Conservation (phyloP, 768 basidiomycete genomes). For the Porphyrellus cyaneotinctus region DNA sequence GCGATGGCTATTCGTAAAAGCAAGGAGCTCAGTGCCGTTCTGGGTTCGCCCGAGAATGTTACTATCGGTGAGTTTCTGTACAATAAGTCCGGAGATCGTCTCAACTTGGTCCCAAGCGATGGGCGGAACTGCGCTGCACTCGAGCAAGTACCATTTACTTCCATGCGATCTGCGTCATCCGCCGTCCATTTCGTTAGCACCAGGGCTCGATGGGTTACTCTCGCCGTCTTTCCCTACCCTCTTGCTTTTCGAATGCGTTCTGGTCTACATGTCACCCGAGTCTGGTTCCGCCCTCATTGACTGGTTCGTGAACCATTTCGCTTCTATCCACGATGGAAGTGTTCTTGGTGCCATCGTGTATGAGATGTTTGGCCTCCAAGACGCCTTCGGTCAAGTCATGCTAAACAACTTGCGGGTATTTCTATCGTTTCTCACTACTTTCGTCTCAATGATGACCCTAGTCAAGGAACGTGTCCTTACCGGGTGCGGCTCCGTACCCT, state of each 20-base stretch:
- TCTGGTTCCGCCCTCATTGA: constrained; percentile 55
- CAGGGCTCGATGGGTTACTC: constrained; percentile 38
- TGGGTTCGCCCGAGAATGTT: constrained; percentile 20
- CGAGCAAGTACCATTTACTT: constrained; percentile 47
- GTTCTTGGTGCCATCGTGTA: constrained; percentile 66
- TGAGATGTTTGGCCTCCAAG: constrained; percentile 84
- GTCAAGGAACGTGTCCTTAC: constrained; percentile 70
- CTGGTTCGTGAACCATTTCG: constrained; percentile 70
- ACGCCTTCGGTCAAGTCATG: constrained; percentile 93
- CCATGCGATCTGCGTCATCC: constrained; percentile 71
- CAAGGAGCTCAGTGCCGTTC: constrained; percentile 34
- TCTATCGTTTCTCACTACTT: constrained; percentile 31
- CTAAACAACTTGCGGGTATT: constrained; percentile 74
- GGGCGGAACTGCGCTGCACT: constrained; percentile 36
- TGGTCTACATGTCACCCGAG: constrained; percentile 75
- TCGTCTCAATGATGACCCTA: constrained; percentile 25
- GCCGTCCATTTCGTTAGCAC: constrained; percentile 46
- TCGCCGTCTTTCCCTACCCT: constrained; percentile 69
- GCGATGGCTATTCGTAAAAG: constrained; percentile 58
- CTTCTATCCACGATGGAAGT: constrained; percentile 4
- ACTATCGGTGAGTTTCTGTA: constrained; percentile 7
- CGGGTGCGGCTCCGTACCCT: constrained; percentile 63
- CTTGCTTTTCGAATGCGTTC: constrained; percentile 84
- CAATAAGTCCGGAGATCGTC: not conserved
- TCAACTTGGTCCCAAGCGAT: constrained; percentile 12